Conservation (phyloP, 2,329 filamentous ascomycete genomes). For the Colletotrichum lini region DNA sequence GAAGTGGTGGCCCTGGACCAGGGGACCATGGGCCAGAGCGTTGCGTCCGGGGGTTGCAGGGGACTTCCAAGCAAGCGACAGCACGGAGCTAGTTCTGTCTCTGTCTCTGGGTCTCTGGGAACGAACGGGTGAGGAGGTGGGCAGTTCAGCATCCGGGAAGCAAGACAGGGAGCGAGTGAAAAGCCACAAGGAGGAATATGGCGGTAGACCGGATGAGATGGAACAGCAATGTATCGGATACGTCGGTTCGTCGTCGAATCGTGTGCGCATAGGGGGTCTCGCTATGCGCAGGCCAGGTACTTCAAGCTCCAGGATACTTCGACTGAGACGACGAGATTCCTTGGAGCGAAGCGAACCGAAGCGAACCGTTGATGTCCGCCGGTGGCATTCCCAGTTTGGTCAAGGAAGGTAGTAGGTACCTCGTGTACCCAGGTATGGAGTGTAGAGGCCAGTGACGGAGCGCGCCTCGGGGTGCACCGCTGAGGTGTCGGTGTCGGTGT, state of each 20-base stretch:
- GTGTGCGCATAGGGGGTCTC: background rate
- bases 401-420: constrained; percentile 16
- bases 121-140: background rate
- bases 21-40: constrained; percentile 27
- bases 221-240: constrained; percentile 26
- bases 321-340: constrained; percentile 7
- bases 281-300: constrained; percentile 16
- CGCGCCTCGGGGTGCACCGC: constrained; percentile 9
- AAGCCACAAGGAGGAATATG: constrained; percentile 17
- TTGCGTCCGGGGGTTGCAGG: constrained; percentile 30
- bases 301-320: constrained; percentile 19
- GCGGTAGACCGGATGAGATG: constrained; percentile 24
- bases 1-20: constrained; percentile 24
- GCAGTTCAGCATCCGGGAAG: constrained; percentile 30
- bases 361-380: constrained; percentile 39
- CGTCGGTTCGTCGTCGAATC: background rate
- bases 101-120: background rate
- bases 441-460: constrained; percentile 10
- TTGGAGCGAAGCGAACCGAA: constrained; percentile 37
- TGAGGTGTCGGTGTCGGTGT: constrained; percentile 18
- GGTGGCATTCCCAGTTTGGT: constrained; percentile 26
- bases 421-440: background rate
- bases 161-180: constrained; percentile 19
- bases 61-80: constrained; percentile 2
- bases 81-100: background rate